Conservation (phyloP, 805 yeast genomes). For the Candida qinlingensis region DNA sequence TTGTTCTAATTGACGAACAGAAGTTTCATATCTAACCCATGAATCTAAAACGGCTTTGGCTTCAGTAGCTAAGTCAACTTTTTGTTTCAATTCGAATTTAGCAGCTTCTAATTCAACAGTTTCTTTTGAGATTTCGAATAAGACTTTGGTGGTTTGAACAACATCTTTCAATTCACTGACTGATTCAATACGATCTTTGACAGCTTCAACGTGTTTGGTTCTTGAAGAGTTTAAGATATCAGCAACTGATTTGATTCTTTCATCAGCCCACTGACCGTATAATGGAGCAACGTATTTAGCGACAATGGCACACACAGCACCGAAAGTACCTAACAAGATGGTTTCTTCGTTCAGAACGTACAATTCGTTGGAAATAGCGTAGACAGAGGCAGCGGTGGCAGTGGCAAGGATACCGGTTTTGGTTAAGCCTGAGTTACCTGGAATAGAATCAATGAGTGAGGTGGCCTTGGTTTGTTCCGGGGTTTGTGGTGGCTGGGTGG, state of each 20-base stretch:
- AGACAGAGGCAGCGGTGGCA: slow-evolving; percentile 87
- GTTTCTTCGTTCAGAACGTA: slow-evolving; percentile 94
- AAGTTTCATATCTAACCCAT: slow-evolving; percentile 97
- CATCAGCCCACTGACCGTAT: slow-evolving; percentile 91
- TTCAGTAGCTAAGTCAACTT: slow-evolving; percentile 79
- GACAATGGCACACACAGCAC: slow-evolving; percentile 66
- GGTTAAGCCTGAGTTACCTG: slow-evolving; percentile 82
- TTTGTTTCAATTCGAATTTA: slow-evolving; percentile 89
- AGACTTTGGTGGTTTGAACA: slow-evolving; percentile 82
- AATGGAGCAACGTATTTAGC: slow-evolving; percentile 91
- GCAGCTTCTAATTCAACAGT: slow-evolving; percentile 94
- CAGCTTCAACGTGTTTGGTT: slow-evolving; percentile 86
- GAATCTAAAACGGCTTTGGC: slow-evolving; percentile 96
- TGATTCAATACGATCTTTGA: slow-evolving; percentile 82
- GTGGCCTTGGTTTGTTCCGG: slow-evolving; percentile 89
- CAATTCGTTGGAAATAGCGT: slow-evolving; percentile 90
- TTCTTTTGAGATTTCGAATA: slow-evolving; percentile 93
- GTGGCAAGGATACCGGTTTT: slow-evolving; percentile 96
- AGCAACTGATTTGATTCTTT: slow-evolving; percentile 75
- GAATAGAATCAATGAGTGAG: slow-evolving; percentile 85
- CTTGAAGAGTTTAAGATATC: slow-evolving; percentile 83
- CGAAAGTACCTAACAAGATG: slow-evolving; percentile 73
- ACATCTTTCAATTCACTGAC: slow-evolving; percentile 90
- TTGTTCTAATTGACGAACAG: slow-evolving; percentile 95
- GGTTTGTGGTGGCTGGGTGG: slow-evolving; percentile 51